Conservation (phyloP, 441 rosid genomes). For the Pelargonium myrrhifolium region DNA sequence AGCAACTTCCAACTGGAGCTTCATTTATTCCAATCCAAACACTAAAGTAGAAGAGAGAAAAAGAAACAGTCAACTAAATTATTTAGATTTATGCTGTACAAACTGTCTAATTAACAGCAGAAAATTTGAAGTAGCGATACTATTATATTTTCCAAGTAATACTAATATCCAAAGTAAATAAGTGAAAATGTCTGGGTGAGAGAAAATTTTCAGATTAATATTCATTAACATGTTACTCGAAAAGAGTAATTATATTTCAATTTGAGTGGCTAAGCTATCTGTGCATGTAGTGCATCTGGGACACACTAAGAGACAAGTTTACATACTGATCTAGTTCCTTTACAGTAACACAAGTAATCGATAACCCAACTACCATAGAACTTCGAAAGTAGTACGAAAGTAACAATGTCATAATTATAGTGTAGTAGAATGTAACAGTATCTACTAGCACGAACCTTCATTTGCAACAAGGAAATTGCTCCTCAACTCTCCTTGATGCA, state of each 20-base stretch:
- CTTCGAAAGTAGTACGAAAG: neutral
- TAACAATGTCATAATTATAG: neutral
- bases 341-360: no score
- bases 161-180: neutral
- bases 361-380: neutral
- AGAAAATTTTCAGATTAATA: neutral
- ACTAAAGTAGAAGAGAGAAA: slow-evolving; percentile 16
- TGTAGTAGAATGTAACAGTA: neutral
- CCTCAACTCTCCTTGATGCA: slow-evolving; percentile 19
- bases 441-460: slow-evolving; percentile 25
- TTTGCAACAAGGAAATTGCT: slow-evolving; percentile 15
- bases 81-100: slow-evolving; percentile 4
- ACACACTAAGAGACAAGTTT: neutral
- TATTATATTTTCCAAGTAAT: neutral
- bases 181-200: neutral
- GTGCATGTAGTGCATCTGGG: neutral
- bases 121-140: neutral
- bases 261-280: neutral
- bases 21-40: slow-evolving; percentile 42
- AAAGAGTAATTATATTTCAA: neutral
- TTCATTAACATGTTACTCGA: neutral
- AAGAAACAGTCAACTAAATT: slow-evolving; percentile 15
- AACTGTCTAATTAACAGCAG: slow-evolving; percentile 8
- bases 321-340: no score
- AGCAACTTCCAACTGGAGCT: slow-evolving; percentile 35